Evolutionary conservation across 257 asterid genomes (phyloP).

Genomic region (Solanum medicagineum): DNA sequence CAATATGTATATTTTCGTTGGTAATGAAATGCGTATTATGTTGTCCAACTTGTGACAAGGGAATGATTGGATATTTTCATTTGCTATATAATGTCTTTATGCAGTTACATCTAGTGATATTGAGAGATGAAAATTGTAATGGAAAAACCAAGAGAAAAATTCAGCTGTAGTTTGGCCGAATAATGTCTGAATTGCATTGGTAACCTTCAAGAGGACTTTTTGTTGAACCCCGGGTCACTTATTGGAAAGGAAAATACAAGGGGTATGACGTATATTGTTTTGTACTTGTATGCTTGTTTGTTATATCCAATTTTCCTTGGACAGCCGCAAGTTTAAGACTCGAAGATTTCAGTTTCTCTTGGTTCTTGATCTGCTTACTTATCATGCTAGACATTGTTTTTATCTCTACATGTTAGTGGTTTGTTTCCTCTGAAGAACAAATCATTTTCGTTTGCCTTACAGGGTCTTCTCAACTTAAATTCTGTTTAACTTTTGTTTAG

Average conservation of each 20-base stretch:
- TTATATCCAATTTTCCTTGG: background rate
- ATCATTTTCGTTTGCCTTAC: background rate
- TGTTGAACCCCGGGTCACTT: background rate
- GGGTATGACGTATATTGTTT: background rate
- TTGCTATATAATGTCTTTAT: background rate
- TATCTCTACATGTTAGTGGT: background rate
- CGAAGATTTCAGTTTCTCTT: background rate
- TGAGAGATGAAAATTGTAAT: background rate
- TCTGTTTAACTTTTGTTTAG: slow-evolving; percentile 17
- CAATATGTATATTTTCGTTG: background rate
- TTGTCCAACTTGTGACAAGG: background rate
- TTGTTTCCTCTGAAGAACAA: background rate
- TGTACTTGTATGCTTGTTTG: background rate
- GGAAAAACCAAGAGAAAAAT: background rate
- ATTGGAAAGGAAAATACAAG: background rate
- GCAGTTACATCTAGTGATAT: background rate
- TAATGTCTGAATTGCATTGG: background rate
- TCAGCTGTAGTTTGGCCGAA: background rate
- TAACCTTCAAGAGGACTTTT: background rate
- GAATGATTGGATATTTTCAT: background rate
- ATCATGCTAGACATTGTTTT: background rate
- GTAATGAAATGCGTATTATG: background rate
- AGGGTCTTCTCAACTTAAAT: background rate
- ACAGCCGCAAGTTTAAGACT: background rate
- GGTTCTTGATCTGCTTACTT: background rate